These are phyloP conservation scores for Salvia sclarea DNA, from an alignment of 305 asterid genomes.

Conservation along the genomic window DNA sequence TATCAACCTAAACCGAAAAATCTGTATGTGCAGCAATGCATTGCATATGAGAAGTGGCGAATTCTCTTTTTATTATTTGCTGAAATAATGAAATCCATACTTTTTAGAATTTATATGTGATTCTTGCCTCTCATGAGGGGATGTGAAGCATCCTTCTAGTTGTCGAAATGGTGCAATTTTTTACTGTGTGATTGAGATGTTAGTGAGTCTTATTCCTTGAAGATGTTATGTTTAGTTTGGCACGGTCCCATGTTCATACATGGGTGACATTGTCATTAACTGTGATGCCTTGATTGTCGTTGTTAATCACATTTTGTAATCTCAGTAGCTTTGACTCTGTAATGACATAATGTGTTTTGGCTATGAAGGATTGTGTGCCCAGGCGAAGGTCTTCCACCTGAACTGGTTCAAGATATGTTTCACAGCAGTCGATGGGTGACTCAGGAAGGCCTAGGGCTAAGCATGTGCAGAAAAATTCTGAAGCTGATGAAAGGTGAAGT, in stretches of 20 bases:
- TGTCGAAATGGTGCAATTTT: background rate
- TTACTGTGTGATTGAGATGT: background rate
- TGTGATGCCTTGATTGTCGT: background rate
- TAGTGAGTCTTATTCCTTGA: background rate
- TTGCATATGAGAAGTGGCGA: background rate
- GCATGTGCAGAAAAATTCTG: conserved; percentile 71
- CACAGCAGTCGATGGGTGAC: conserved; percentile 68
- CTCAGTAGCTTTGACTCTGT: background rate
- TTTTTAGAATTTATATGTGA: background rate
- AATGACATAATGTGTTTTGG: background rate
- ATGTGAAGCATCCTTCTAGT: background rate
- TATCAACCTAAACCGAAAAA: background rate
- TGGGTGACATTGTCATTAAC: background rate
- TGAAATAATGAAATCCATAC: background rate
- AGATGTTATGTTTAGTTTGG: no score
- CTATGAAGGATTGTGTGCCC: conserved; percentile 69
- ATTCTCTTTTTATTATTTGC: background rate
- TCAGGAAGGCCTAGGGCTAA: conserved; percentile 76
- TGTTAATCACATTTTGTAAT: background rate
- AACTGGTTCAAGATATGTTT: conserved; percentile 83
- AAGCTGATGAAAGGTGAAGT: conserved; percentile 88
- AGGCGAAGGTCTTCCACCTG: conserved; percentile 88
- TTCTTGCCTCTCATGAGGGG: background rate
- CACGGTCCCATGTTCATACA: background rate
- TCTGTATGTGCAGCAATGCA: background rate